A percentile compares a stretch with the other conserved stretches of the same genome.
Conservation (phyloP, 169 alveolate species). For the Cryptosporidium parvum region DNA sequence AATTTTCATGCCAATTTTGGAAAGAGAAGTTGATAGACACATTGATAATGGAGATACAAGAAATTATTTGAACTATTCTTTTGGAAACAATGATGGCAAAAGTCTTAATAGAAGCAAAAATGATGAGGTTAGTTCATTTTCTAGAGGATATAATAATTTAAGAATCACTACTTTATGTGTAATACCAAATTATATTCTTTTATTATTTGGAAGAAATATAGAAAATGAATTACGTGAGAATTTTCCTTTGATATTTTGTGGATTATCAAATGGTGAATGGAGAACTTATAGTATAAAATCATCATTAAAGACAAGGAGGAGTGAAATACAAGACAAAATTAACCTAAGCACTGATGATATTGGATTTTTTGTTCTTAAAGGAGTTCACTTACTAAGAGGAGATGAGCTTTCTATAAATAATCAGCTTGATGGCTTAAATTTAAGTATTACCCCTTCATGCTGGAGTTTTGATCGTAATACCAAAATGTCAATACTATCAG, state of each 20-base stretch:
- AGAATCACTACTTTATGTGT: conserved; percentile 47
- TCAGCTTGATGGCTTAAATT: background rate
- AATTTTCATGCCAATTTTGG: conserved; percentile 42
- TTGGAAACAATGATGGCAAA: conserved; percentile 6
- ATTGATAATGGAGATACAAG: background rate
- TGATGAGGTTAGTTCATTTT: background rate
- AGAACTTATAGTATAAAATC: conserved; percentile 55
- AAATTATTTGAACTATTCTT: conserved; percentile 29
- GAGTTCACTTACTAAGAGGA: conserved; percentile 46
- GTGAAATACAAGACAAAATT: background rate
- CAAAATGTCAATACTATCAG: background rate
- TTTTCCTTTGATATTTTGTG: conserved; percentile 59
- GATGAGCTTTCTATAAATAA: conserved; percentile 39
- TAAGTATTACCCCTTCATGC: conserved; percentile 24
- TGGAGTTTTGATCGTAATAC: conserved; percentile 25
- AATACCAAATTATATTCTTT: conserved; percentile 37
- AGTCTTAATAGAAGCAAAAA: background rate
- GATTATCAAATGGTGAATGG: conserved; percentile 72
- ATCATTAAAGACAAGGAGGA: background rate
- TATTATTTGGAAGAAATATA: conserved; percentile 1
- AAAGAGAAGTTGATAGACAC: background rate
- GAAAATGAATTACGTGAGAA: conserved; percentile 22
- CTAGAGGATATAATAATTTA: background rate
- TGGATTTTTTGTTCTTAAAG: conserved; percentile 52
- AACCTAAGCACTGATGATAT: conserved; percentile 2